phyloP scores from a whole-genome alignment of 106 monocot species.

The Dendrobium nobile region DNA sequence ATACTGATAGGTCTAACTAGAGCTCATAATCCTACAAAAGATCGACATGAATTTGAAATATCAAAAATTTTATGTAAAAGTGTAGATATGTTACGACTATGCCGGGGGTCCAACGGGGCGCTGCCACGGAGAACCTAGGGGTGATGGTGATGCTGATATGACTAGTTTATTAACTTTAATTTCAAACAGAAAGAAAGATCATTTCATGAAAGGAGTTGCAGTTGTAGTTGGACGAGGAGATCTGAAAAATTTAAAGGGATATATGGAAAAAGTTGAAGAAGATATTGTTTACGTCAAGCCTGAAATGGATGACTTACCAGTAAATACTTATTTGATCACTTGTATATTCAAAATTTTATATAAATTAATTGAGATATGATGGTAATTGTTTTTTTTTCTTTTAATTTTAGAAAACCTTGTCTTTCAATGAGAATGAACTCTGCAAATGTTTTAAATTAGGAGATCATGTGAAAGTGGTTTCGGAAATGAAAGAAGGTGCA shows the following conservation, averaged over 20 bases:
- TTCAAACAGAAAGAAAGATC: slow-evolving; percentile 95
- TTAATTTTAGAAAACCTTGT: slow-evolving; percentile 59
- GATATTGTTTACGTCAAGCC: slow-evolving; percentile 86
- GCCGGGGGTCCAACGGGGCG: too few relatives aligned
- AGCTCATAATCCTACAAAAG: too few relatives aligned
- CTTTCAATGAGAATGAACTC: slow-evolving; percentile 88
- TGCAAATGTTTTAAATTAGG: slow-evolving; percentile 97
- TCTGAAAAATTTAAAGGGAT: slow-evolving; percentile 89
- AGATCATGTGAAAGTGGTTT: slow-evolving; percentile 97
- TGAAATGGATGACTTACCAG: slow-evolving; percentile 64
- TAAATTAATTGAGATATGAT: neutral
- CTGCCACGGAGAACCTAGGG: slow-evolving; percentile 49
- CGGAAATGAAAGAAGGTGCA: slow-evolving; percentile 89
- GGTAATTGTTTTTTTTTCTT: slow-evolving; percentile 1
- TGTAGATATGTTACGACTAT: too few relatives aligned
- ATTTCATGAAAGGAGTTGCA: slow-evolving; percentile 96
- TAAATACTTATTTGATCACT: slow-evolving; percentile 22
- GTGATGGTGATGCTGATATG: slow-evolving; percentile 31
- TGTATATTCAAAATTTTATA: neutral
- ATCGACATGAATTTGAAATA: too few relatives aligned
- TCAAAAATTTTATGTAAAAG: too few relatives aligned
- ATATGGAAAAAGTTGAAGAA: slow-evolving; percentile 98
- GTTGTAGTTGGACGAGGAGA: slow-evolving; percentile 87
- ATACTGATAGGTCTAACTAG: too few relatives aligned
- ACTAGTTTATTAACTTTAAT: slow-evolving; percentile 81